Evolutionary conservation across 345 rosid genomes (phyloP).

Genomic region (Aethionema arabicum): DNA sequence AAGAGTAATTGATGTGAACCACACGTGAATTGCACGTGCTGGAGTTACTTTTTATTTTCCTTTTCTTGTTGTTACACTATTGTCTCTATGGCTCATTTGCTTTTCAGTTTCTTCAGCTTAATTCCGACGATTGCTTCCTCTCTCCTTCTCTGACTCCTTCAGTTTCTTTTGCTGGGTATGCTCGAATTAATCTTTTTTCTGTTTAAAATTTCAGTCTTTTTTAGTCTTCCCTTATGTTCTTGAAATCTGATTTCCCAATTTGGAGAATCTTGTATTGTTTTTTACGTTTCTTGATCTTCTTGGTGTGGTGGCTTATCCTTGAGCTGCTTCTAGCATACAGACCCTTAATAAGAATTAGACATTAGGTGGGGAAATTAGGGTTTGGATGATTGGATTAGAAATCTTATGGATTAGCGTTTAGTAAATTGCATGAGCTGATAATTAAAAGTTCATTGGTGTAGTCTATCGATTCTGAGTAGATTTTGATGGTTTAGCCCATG

Average conservation of each 20-base stretch:
- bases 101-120: constrained; percentile 7
- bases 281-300: not conserved
- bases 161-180: not conserved
- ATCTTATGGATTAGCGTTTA: too few species aligned
- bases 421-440: too few species aligned
- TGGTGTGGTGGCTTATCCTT: not conserved
- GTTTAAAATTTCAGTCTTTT: not conserved
- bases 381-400: too few species aligned
- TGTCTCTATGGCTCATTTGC: not conserved
- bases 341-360: too few species aligned
- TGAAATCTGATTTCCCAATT: not conserved
- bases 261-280: not conserved
- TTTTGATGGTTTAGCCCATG: not conserved
- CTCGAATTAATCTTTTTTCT: not conserved
- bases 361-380: too few species aligned
- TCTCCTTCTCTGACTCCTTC: not conserved
- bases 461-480: not conserved
- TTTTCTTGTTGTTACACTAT: not conserved
- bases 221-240: not conserved
- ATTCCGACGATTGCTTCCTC: constrained; percentile 4
- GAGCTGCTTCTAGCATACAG: too few species aligned
- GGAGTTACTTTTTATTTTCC: constrained; percentile 1
- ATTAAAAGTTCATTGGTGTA: too few species aligned
- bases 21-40: constrained; percentile 18
- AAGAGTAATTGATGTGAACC: too few species aligned